A percentile compares a stretch with the other conserved stretches of the same genome.
phyloP scores from a whole-genome alignment of 2,329 filamentous ascomycete species.

The Westerdykella sp. region DNA sequence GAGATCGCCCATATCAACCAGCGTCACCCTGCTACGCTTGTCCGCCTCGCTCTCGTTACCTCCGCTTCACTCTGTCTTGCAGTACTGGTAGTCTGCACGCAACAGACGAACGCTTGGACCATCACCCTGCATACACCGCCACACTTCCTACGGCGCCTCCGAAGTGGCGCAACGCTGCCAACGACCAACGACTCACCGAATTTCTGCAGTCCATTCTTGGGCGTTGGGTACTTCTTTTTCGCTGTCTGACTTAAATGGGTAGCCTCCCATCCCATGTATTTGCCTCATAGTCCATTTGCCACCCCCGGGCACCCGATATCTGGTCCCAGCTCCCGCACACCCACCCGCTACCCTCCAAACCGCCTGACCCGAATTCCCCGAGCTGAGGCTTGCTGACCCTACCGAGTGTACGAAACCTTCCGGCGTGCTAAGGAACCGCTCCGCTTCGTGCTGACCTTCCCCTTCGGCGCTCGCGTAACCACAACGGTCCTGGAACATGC shows the following conservation, averaged over 20 bases:
- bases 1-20: slow-evolving; percentile 24
- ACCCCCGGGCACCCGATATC: slow-evolving; percentile 24
- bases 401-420: slow-evolving; percentile 14
- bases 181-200: slow-evolving; percentile 24
- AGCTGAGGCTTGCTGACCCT: slow-evolving; percentile 34
- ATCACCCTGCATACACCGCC: slow-evolving; percentile 3
- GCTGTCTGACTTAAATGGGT: slow-evolving; percentile 26
- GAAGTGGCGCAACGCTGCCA: slow-evolving; percentile 15
- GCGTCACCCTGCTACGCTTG: slow-evolving; percentile 16
- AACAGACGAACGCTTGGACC: slow-evolving; percentile 14
- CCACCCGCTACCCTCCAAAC: slow-evolving; percentile 9
- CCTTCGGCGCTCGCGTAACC: slow-evolving; percentile 18
- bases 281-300: slow-evolving; percentile 24
- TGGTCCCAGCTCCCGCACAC: slow-evolving; percentile 12
- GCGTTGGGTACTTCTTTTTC: slow-evolving; percentile 19
- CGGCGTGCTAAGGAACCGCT: slow-evolving; percentile 8
- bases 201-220: slow-evolving; percentile 20
- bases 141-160: slow-evolving; percentile 26
- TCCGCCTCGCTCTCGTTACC: slow-evolving; percentile 15
- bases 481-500: slow-evolving; percentile 23
- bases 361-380: slow-evolving; percentile 17
- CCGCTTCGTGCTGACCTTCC: slow-evolving; percentile 11
- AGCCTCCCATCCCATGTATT: slow-evolving; percentile 23
- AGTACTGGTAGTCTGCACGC: slow-evolving; percentile 2
- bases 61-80: slow-evolving; percentile 16